A percentile compares a stretch with the other conserved stretches of the same genome.
Conservation (phyloP, 352 stramenopile genomes). For the Globisporangium okanoganense region DNA sequence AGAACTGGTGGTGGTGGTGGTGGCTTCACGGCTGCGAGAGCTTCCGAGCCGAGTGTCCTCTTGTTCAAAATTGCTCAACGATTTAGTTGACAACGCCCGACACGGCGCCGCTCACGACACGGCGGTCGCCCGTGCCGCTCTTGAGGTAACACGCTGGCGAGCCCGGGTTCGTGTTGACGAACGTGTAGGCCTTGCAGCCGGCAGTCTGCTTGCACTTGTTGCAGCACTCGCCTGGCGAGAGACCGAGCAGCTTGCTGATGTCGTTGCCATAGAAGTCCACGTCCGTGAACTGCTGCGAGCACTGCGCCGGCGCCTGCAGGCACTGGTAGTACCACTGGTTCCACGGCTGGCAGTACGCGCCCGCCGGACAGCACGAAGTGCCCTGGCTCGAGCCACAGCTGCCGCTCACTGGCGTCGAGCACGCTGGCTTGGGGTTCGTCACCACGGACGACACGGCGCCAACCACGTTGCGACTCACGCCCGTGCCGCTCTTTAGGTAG, state of each 20-base stretch:
- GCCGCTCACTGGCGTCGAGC: constrained; percentile 2
- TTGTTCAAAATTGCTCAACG: neutral
- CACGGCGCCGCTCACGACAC: neutral
- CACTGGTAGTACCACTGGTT: constrained; percentile 36
- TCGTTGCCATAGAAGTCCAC: constrained; percentile 49
- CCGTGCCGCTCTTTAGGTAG: constrained; percentile 14
- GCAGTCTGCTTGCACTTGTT: constrained; percentile 30
- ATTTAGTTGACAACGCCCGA: constrained; percentile 1
- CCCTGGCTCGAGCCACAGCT: constrained; percentile 5
- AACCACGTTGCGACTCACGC: neutral
- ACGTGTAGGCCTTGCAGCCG: constrained; percentile 50
- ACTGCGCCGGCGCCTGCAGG: constrained; percentile 30
- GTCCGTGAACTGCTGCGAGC: constrained; percentile 29
- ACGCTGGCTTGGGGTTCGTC: constrained; percentile 3
- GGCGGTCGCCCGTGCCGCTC: constrained; percentile 1
- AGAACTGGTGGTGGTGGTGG: too few species aligned
- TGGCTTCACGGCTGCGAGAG: too few species aligned
- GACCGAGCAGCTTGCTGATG: constrained; percentile 30
- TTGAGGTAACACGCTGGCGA: constrained; percentile 28
- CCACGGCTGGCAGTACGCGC: constrained; percentile 40
- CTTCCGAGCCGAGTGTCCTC: neutral
- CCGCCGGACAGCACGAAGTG: constrained; percentile 26
- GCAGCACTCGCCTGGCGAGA: constrained; percentile 34
- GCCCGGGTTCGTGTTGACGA: constrained; percentile 18
- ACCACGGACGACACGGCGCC: constrained; percentile 3